phyloP scores from a whole-genome alignment of 257 asterid species.

The Buddleja alternifolia region DNA sequence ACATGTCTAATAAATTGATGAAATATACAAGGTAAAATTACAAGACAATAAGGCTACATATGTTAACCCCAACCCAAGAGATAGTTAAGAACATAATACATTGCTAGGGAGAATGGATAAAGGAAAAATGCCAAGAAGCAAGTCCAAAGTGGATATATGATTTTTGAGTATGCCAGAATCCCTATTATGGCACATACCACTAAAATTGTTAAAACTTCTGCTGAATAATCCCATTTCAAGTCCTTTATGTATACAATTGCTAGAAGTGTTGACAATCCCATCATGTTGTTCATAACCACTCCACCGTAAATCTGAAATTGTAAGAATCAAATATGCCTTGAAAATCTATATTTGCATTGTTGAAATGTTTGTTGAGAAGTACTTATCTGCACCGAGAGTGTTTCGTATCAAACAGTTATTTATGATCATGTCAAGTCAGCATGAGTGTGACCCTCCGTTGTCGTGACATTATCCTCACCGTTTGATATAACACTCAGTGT shows the following conservation, averaged over 20 bases:
- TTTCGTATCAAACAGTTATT: too few relatives aligned
- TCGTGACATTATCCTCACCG: too few relatives aligned
- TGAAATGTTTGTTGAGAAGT: too few relatives aligned
- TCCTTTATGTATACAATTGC: constrained; percentile 39
- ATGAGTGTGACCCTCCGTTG: too few relatives aligned
- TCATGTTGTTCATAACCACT: constrained; percentile 46
- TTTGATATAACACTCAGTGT: too few relatives aligned
- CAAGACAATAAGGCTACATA: not conserved
- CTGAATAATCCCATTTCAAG: constrained; percentile 46
- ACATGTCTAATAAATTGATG: not conserved
- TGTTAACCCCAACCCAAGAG: constrained; percentile 33
- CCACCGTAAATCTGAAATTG: constrained; percentile 46
- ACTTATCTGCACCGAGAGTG: too few relatives aligned
- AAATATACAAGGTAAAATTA: not conserved
- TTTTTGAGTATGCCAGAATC: constrained; percentile 33
- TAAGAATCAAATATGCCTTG: not conserved
- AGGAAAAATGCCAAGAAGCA: constrained; percentile 39
- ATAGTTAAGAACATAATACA: constrained; percentile 33
- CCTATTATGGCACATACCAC: constrained; percentile 40
- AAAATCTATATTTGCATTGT: too few relatives aligned
- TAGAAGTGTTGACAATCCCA: constrained; percentile 40
- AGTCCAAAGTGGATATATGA: constrained; percentile 43
- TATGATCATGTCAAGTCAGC: too few relatives aligned
- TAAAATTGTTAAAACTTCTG: constrained; percentile 41
- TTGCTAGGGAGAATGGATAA: constrained; percentile 35